A percentile compares a stretch with the other conserved stretches of the same genome.
phyloP scores from a whole-genome alignment of 2,329 filamentous ascomycete genomes.

The Apiospora koreana region DNA sequence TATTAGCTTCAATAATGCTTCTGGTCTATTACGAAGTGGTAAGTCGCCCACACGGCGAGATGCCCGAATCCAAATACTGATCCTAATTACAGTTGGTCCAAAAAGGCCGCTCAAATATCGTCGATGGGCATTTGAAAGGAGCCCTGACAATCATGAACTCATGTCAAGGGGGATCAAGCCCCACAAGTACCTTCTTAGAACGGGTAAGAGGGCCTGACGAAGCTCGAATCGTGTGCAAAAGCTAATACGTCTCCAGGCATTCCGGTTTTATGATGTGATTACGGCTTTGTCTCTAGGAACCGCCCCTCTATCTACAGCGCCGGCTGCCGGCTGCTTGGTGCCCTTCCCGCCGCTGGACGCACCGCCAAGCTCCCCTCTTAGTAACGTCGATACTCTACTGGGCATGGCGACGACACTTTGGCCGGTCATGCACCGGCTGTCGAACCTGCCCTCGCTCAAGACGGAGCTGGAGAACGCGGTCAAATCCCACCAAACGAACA shows the following conservation, averaged over 20 bases:
- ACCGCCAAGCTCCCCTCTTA: constrained; percentile 47
- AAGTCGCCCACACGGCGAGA: constrained; percentile 29
- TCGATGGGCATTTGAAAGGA: constrained; percentile 62
- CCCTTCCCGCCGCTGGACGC: constrained; percentile 50
- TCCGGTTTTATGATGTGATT: constrained; percentile 67
- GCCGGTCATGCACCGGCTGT: constrained; percentile 64
- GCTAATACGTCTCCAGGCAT: constrained; percentile 48
- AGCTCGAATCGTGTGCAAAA: not conserved
- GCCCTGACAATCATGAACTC: constrained; percentile 62
- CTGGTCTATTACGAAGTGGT: constrained; percentile 66
- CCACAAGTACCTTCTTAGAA: constrained; percentile 59
- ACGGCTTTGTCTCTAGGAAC: constrained; percentile 63
- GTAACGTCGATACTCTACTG: constrained; percentile 59
- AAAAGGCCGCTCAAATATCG: constrained; percentile 58
- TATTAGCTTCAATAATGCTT: constrained; percentile 62
- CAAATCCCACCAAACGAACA: constrained; percentile 41
- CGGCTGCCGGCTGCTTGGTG: constrained; percentile 46
- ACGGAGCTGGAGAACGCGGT: constrained; percentile 50
- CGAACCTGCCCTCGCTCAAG: constrained; percentile 55
- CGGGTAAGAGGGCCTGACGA: constrained; percentile 41
- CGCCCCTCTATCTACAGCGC: constrained; percentile 53
- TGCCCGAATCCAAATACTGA: constrained; percentile 15
- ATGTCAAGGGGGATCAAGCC: constrained; percentile 44
- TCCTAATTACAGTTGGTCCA: constrained; percentile 55
- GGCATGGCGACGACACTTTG: constrained; percentile 64